These are phyloP conservation scores for Pilobolus umbonatus DNA, from an alignment of 192 early-diverging fungal genomes.

Conservation along the genomic window DNA sequence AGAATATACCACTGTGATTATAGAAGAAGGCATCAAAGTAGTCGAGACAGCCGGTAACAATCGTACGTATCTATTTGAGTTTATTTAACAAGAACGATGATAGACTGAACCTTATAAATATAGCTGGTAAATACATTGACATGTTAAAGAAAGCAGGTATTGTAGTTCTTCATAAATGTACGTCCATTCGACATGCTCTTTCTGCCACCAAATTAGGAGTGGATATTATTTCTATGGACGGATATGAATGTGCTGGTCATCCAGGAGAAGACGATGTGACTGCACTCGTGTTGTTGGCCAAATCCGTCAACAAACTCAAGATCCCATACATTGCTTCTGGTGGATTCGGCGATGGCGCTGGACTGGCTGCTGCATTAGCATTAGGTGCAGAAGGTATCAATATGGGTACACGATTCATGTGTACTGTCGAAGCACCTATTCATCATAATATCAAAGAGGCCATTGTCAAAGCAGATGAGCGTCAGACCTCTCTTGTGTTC, in stretches of 20 bases:
- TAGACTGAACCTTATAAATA: neutral
- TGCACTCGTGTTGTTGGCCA: constrained; percentile 66
- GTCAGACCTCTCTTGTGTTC: constrained; percentile 66
- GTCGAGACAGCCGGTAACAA: constrained; percentile 87
- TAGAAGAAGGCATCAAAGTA: constrained; percentile 73
- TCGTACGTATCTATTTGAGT: constrained; percentile 34
- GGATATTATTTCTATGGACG: constrained; percentile 74
- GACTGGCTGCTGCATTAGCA: constrained; percentile 60
- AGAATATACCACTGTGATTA: constrained; percentile 66
- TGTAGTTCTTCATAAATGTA: constrained; percentile 79
- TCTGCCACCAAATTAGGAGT: constrained; percentile 58
- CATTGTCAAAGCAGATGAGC: constrained; percentile 65
- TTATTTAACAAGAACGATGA: neutral
- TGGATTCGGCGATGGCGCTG: constrained; percentile 74
- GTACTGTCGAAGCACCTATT: constrained; percentile 67
- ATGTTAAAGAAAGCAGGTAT: constrained; percentile 67
- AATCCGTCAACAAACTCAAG: constrained; percentile 59
- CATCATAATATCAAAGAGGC: constrained; percentile 71
- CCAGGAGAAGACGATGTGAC: constrained; percentile 80
- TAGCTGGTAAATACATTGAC: constrained; percentile 64
- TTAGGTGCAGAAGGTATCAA: constrained; percentile 62
- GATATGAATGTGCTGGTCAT: constrained; percentile 83
- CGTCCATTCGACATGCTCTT: constrained; percentile 68
- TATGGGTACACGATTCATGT: constrained; percentile 88
- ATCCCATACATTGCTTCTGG: constrained; percentile 76